A percentile compares a stretch with the other conserved stretches of the same genome.
phyloP scores from a whole-genome alignment of 2,329 filamentous ascomycete genomes.

The Aspergillus luchuensis region DNA sequence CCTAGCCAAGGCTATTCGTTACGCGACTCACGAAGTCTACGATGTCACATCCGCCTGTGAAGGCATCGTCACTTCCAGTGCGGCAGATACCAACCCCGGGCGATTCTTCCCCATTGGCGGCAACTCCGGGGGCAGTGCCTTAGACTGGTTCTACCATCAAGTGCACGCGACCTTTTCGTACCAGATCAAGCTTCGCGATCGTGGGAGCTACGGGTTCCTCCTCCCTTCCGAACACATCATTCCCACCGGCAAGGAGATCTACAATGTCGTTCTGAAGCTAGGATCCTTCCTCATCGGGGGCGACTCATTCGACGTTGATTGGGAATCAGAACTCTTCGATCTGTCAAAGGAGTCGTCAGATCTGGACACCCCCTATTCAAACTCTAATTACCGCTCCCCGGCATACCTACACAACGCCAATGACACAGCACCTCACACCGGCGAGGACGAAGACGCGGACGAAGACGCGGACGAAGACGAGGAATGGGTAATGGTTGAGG shows the following conservation, averaged over 20 bases:
- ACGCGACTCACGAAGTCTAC: constrained; percentile 75
- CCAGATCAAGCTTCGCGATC: constrained; percentile 90
- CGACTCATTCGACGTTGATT: constrained; percentile 16
- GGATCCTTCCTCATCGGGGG: constrained; percentile 63
- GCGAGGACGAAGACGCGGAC: background rate
- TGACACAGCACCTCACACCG: background rate
- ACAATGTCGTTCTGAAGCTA: constrained; percentile 80
- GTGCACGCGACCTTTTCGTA: constrained; percentile 81
- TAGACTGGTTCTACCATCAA: constrained; percentile 96
- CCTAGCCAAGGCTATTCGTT: constrained; percentile 82
- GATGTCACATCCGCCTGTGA: constrained; percentile 84
- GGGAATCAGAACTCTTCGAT: constrained; percentile 18
- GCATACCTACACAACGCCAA: background rate
- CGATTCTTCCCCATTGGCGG: constrained; percentile 61
- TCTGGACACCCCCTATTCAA: background rate
- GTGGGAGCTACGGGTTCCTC: constrained; percentile 90
- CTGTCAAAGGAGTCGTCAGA: background rate
- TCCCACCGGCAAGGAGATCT: constrained; percentile 84
- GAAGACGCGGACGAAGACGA: background rate
- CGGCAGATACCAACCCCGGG: constrained; percentile 24
- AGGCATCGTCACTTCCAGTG: constrained; percentile 60
- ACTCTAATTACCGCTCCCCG: background rate
- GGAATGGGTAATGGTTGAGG: background rate
- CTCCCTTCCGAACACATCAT: constrained; percentile 84
- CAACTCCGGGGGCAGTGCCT: constrained; percentile 76